Base-by-base conservation (phyloP, 202 grass and related monocot genomes). In the Cymbopogon flexuosus region DNA sequence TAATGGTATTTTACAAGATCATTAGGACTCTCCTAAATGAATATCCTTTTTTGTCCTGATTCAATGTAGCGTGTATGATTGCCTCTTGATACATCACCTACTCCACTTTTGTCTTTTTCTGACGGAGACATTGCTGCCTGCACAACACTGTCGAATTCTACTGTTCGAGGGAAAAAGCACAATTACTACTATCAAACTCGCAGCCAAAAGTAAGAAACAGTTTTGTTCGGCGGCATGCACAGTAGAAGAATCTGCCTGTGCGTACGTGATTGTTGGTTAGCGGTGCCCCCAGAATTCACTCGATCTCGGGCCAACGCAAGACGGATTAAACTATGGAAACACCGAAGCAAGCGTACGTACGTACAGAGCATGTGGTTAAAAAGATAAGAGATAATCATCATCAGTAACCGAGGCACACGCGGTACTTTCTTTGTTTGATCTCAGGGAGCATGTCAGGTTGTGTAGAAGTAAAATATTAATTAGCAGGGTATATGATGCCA, bases 371-470 rank as follows among this genome's bases (percentile, higher is more conserved):
- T 34, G 39, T 23, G 14, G 7, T 23, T n/a, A 49, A 45, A 71
- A 47, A 49, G 7, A 62, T 58, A 13, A 60, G 23, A 70, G 49
- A 45, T 60, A 46, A 81, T 14, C 66, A 22, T 43, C 68, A 2
- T 57, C 52, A 58, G 68, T 63, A 27, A 65, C 23, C 80, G 60
- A 73, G 80, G 80, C 8, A 18, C 68, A 47, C 36, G 29, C 57
- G 30, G 40, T 52, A n/a, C 43, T 27, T 18, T 31, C 9, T 47
- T 18, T 82, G 80, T 74, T 82, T 82, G 80, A 82, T 74, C 59
- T 82, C 4, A 51, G 68, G 69, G 57, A 75, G 80, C 76, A 74
- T 64, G 68, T 2, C 47, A 52, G 58, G 10, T 39, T 6, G 30
- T 14, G 10, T 18, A 30, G 5, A 54, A 65, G 60, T 54, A 74